Percentiles rank a stretch among this genome's conserved stretches.
Evolutionary conservation across 495 filamentous ascomycete genomes (phyloP).

Genomic region (Aspergillus hancockii): DNA sequence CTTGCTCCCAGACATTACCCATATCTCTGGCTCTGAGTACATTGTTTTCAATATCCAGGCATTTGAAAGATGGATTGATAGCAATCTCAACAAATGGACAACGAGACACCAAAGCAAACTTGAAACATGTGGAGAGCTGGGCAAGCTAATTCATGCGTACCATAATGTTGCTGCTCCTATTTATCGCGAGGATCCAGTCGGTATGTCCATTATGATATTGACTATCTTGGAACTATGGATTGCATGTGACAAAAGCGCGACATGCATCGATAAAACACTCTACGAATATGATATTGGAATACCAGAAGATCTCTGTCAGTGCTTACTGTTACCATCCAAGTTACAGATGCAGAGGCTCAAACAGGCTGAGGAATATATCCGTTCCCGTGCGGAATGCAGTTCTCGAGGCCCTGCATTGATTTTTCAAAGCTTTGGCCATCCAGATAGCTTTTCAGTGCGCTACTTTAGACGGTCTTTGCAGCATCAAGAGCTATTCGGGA

Average conservation of each 20-base stretch:
- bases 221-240: conserved; percentile 65
- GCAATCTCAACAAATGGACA: conserved; percentile 40
- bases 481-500: too few species aligned
- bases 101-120: conserved; percentile 19
- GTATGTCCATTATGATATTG: conserved; percentile 59
- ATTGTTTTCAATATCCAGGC: conserved; percentile 19
- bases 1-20: background rate
- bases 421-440: too few species aligned
- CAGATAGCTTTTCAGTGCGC: too few species aligned
- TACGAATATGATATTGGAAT: conserved; percentile 54
- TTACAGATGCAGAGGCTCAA: conserved; percentile 53
- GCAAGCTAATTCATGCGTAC: conserved; percentile 34
- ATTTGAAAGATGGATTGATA: conserved; percentile 47
- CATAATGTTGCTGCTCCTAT: conserved; percentile 17
- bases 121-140: conserved; percentile 30
- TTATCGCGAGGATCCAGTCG: conserved; percentile 51
- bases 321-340: conserved; percentile 49
- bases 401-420: too few species aligned
- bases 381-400: too few species aligned
- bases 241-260: conserved; percentile 55
- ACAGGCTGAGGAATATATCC: conserved; percentile 52
- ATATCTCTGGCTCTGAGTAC: conserved; percentile 6
- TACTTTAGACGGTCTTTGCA: too few species aligned
- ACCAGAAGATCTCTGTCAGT: conserved; percentile 39
- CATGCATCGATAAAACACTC: conserved; percentile 40